Base-by-base conservation (phyloP, 495 filamentous ascomycete species). In the Ascodesmis nigricans region DNA sequence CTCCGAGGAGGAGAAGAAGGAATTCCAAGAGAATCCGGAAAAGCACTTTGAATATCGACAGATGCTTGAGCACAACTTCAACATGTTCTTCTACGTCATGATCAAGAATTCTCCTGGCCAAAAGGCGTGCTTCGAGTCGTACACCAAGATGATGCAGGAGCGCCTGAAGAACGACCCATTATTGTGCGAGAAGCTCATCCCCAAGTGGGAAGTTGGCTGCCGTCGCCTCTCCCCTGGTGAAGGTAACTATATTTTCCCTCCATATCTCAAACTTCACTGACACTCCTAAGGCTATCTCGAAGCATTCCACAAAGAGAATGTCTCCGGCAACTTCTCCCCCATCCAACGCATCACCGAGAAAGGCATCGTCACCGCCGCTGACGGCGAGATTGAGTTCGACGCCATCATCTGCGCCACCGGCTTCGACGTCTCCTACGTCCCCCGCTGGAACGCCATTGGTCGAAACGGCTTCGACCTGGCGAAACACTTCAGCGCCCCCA, bases 141-240 rank as follows among this genome's bases (percentile, higher is more conserved):
- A 63, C 34, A 44, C 40, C 8, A 38, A 58, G 27, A 54, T 58
- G 11, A 64, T 66, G 62, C 55, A 47, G 24, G 46, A 50, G 7
- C 56, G 58, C 1, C 41, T 66, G 13, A 29, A 32, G 6, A 32
- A 32, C 5, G 33, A 29, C 25, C 39, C 20, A 37, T 62, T 66
- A 21, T 54, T 75, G 14, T 44, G 57, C 13, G 55, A 53, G 3
- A 43, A 56, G 3, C 61, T 68, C 31, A 58, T 61, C 3, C 62
- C 62, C 0, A 44, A 54, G 6, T 66, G 51, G 40, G 50, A 50
- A 19, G 52, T 61, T 17, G 60, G 60, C 2, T 67, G 63, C 37
- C 56, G 60, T 23, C 62, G 65, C 2, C 53, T 67, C 2, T 62
- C 61, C 2, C 64, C 66, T 0, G 61, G 61, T 0, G 57, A 58